Evolutionary conservation across 2,329 filamentous ascomycete species (phyloP), one percentile per base, ranked within the genome.

Genomic region (Curvularia sp.): DNA sequence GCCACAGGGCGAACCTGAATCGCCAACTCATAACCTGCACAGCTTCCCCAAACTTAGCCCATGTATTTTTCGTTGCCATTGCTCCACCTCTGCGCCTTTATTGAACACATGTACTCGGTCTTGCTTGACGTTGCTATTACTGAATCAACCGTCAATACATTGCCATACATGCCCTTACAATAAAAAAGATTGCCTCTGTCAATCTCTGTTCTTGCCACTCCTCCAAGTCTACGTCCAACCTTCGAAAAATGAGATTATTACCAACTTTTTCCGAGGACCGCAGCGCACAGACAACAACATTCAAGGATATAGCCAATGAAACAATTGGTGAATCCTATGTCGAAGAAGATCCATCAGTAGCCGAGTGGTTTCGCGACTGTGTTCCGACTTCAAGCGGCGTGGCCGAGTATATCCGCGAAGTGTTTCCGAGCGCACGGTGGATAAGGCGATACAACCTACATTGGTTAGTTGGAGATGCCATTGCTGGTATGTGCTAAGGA

Each of bases 391-490:
- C 57, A 44, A 53, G 61, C 20, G 70, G 58, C 47, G 62, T 60
- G 13, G 54, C 53, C 46, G 60, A 67, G n/a, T 75, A 75, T 61
- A 53, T 70, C 30, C 55, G 52, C 20, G 64, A 62, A 12, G 48
- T 75, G 15, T 75, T 75, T 39, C 72, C 72, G 6, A 69, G 67
- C 44, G 65, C 64, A 13, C 63, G 62, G 12, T 75, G 72, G 72
- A 50, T 67, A 15, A 55, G 57, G 31, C 55, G 71, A 26, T 75
- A 75, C 56, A 75, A 75, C 41, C 10, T 71, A 7, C 68, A 71
- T 35, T 75, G 72, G 72, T 54, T 75, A 57, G 49, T 66, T 2
- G 72, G 72, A 10, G 72, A 75, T 57, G 57, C 63, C 5, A 70
- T 75, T 49, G 72, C 72, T 28, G 72, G 72, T 73, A 57, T 55